Base-by-base conservation (phyloP, 257 asterid species). In the Solanum chilense region DNA sequence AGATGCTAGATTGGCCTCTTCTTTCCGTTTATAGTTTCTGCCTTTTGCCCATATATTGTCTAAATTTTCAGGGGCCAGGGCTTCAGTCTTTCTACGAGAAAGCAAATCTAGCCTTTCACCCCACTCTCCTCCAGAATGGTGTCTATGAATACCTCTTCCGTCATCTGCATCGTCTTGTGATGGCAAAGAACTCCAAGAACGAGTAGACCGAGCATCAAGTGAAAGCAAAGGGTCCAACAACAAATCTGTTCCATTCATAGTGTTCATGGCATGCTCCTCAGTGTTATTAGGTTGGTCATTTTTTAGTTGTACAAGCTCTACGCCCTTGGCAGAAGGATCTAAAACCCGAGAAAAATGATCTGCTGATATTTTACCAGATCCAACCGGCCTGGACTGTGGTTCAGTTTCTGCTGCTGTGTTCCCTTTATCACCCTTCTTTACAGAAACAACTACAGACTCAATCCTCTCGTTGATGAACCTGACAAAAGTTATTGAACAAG, bases 41-140 rank as follows among this genome's bases (percentile, higher is more conserved):
- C 99, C 98, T 90, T 93, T 95, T 15, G 98, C 86, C 99, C 99
- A 95, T 98, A 97, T 93, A 88, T 94, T 96, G 87, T 97, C 99
- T 85, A 95, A 93, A 93, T 95, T 94, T 89, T 97, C 98, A 20
- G 98, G 98, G 73, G 98, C 96, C 91, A 97, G 90, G 85, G 92
- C 94, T 90, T 94, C 92, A n/a, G 92, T 93, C 89, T 97, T 97
- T 89, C 96, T 93, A 42, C 92, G 95, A 87, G 99, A 94, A 89
- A 94, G 66, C 56, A 85, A 92, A 85, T 94, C 98, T 41, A 96
- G 92, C 91, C 68, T 91, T 87, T 93, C 93, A 88, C 97, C 96
- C 98, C 98, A 94, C 92, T 94, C 96, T 86, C 94, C 98, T 83
- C 96, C 98, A 83, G 95, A 92, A 42, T 71, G 89, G 31, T 92